phyloP scores from a whole-genome alignment of 495 filamentous ascomycete genomes.

The Amniculicola lignicola region DNA sequence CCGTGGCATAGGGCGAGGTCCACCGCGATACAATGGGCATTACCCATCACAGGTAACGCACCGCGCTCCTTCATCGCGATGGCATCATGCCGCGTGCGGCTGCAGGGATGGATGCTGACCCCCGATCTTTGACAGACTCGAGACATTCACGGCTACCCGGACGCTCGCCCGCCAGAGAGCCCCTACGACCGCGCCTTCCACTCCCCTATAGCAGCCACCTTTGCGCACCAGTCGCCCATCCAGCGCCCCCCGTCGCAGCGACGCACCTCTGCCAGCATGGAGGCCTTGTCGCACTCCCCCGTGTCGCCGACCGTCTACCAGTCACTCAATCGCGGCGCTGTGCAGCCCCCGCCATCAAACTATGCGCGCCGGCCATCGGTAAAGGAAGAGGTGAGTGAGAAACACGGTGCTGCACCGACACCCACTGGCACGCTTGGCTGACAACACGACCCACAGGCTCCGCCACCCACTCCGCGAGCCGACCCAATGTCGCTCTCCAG shows the following conservation, averaged over 20 bases:
- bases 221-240: constrained; percentile 32
- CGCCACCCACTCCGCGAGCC: constrained; percentile 25
- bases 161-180: constrained; percentile 25
- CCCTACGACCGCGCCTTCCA: constrained; percentile 29
- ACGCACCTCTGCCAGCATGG: constrained; percentile 25
- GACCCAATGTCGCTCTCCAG: constrained; percentile 91
- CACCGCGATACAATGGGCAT: constrained; percentile 35
- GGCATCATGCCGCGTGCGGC: neutral
- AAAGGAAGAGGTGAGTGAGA: constrained; percentile 27
- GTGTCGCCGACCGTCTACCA: constrained; percentile 34
- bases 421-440: constrained; percentile 5
- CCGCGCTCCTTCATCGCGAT: neutral
- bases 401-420: neutral
- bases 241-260: constrained; percentile 27
- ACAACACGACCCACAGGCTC: constrained; percentile 18
- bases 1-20: constrained; percentile 31
- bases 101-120: constrained; percentile 24
- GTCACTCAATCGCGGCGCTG: constrained; percentile 27
- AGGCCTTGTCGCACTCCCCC: constrained; percentile 34
- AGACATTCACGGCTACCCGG: constrained; percentile 34
- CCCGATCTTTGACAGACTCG: constrained; percentile 21
- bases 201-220: constrained; percentile 23
- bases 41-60: constrained; percentile 44
- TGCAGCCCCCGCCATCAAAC: constrained; percentile 27
- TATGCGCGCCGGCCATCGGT: constrained; percentile 24